phyloP scores from a whole-genome alignment of 1,139 yeast genomes.

The Yamadazyma aaseri region DNA sequence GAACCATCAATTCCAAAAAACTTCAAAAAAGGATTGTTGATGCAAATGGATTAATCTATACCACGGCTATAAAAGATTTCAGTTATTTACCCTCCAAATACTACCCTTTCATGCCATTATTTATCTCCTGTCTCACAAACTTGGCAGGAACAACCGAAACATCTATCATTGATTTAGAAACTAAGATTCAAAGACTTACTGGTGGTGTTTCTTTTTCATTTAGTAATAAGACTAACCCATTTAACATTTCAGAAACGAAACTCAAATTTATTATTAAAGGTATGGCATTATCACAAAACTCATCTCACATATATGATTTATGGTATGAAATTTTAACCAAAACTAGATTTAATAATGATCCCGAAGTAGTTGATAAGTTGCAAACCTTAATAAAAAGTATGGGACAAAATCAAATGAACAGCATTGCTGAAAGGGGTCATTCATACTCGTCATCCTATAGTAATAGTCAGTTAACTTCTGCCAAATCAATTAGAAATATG shows the following conservation, averaged over 20 bases:
- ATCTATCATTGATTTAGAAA: constrained; percentile 79
- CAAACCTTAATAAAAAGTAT: constrained; percentile 68
- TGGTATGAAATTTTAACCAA: constrained; percentile 67
- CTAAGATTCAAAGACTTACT: constrained; percentile 75
- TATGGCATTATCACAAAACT: constrained; percentile 68
- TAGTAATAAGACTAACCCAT: constrained; percentile 57
- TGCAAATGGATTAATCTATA: constrained; percentile 74
- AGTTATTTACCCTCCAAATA: constrained; percentile 57
- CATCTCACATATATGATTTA: constrained; percentile 57
- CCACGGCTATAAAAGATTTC: constrained; percentile 58
- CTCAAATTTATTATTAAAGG: constrained; percentile 61
- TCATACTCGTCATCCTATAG: constrained; percentile 74
- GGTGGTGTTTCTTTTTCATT: constrained; percentile 76
- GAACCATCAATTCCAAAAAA: constrained; percentile 20
- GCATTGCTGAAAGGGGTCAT: constrained; percentile 87
- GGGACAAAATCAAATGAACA: constrained; percentile 76
- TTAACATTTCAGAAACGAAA: constrained; percentile 38
- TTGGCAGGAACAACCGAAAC: constrained; percentile 72
- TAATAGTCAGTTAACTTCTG: constrained; percentile 59
- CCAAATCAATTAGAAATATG: constrained; percentile 60
- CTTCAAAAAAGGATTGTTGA: constrained; percentile 55
- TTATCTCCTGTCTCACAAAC: constrained; percentile 76
- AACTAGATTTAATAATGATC: constrained; percentile 54
- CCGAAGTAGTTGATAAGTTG: constrained; percentile 60
- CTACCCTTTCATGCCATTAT: constrained; percentile 71